Conservation (phyloP, 2,329 filamentous ascomycete species). For the Ustulina deusta region DNA sequence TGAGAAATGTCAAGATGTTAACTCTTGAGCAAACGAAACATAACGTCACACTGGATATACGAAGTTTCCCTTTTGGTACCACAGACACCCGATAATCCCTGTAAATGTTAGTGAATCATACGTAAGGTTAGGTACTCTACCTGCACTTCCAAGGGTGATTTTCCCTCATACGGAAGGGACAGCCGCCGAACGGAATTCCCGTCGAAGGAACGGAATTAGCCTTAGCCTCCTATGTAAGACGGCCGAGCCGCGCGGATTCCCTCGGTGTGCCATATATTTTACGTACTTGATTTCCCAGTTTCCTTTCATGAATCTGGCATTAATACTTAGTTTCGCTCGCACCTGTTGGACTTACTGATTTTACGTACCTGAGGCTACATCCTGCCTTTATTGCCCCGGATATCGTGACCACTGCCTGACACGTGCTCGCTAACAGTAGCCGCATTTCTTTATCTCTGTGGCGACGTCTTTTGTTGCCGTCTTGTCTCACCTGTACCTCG, state of each 20-base stretch:
- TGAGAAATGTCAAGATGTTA: neutral
- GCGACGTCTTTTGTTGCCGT: constrained; percentile 9
- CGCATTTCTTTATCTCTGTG: constrained; percentile 15
- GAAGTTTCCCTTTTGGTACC: constrained; percentile 25
- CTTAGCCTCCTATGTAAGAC: constrained; percentile 15
- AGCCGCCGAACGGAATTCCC: constrained; percentile 20
- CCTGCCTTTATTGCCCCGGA: constrained; percentile 12
- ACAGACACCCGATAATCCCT: constrained; percentile 14
- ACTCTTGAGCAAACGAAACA: neutral
- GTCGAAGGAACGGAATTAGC: constrained; percentile 18
- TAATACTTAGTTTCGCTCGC: too few relatives aligned
- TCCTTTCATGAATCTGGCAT: too few relatives aligned
- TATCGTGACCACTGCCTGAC: constrained; percentile 16
- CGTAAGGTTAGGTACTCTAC: neutral
- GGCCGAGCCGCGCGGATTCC: constrained; percentile 34
- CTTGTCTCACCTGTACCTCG: constrained; percentile 6
- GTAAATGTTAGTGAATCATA: constrained; percentile 5
- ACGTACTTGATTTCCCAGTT: constrained; percentile 31
- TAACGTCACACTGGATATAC: neutral
- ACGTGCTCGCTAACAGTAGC: neutral
- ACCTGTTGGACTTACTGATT: neutral
- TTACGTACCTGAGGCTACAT: constrained; percentile 1
- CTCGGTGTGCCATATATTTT: constrained; percentile 34
- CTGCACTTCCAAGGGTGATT: neutral
- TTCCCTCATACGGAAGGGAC: constrained; percentile 4